Conservation (phyloP, 2,329 filamentous ascomycete genomes). For the Raffaelea ambrosiae region DNA sequence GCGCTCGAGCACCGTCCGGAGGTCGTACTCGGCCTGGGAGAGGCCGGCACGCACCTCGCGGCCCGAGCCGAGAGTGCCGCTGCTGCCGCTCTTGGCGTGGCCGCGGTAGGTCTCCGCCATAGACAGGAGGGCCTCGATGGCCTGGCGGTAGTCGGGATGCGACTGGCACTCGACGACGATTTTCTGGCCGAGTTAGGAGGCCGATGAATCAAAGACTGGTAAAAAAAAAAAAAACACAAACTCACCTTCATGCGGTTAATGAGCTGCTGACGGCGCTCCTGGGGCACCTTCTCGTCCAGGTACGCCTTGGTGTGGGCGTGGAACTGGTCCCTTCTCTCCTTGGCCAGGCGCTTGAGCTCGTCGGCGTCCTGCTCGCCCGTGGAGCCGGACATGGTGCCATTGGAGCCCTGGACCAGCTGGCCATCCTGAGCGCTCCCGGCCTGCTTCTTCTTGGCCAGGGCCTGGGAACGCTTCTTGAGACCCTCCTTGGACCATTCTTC, state of each 20-base stretch:
- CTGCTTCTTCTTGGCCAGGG: slow-evolving; percentile 43
- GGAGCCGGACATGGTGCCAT: slow-evolving; percentile 37
- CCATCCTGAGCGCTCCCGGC: not conserved
- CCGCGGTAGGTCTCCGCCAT: slow-evolving; percentile 78
- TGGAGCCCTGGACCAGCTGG: slow-evolving; percentile 22
- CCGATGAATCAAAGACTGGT: not conserved
- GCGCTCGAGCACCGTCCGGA: slow-evolving; percentile 83
- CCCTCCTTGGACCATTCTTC: slow-evolving; percentile 29
- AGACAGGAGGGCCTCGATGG: slow-evolving; percentile 77
- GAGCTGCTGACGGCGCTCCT: slow-evolving; percentile 86
- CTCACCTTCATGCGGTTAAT: slow-evolving; percentile 70
- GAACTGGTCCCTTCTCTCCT: slow-evolving; percentile 35
- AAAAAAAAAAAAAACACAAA: not conserved
- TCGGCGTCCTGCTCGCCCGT: slow-evolving; percentile 49
- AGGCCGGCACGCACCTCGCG: slow-evolving; percentile 66
- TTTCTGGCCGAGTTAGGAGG: slow-evolving; percentile 48
- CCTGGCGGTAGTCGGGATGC: slow-evolving; percentile 85
- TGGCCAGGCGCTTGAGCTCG: slow-evolving; percentile 42
- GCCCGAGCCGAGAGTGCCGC: slow-evolving; percentile 58
- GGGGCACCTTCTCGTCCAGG: slow-evolving; percentile 74
- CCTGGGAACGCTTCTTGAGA: slow-evolving; percentile 60
- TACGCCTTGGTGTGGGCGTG: slow-evolving; percentile 55
- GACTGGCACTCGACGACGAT: slow-evolving; percentile 96
- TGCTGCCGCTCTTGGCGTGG: slow-evolving; percentile 58
- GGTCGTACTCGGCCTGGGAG: slow-evolving; percentile 64